Percentiles rank a stretch among this genome's conserved stretches.
Conservation (phyloP, 148 eudicot species). For the Chenopodium album region DNA sequence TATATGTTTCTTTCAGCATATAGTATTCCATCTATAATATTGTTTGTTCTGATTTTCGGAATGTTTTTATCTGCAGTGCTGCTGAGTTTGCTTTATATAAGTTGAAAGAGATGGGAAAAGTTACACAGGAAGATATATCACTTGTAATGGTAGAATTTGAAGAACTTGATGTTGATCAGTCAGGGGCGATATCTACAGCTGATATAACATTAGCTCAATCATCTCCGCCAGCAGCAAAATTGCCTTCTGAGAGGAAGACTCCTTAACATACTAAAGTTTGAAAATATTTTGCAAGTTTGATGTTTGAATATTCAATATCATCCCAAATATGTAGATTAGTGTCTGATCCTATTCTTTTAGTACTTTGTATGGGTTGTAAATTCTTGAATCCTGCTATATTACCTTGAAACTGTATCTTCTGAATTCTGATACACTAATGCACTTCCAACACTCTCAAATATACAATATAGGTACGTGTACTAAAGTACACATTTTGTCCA, state of each 20-base stretch:
- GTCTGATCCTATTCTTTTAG: neutral
- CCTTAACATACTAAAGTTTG: neutral
- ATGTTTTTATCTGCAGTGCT: constrained; percentile 38
- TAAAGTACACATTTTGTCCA: neutral
- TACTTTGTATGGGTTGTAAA: neutral
- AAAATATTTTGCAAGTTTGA: neutral
- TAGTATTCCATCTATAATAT: neutral
- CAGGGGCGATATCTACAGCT: constrained; percentile 58
- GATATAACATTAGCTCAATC: constrained; percentile 68
- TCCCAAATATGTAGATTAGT: neutral
- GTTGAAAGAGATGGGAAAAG: constrained; percentile 92
- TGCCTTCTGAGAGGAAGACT: neutral
- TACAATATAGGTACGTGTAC: neutral
- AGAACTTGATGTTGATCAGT: constrained; percentile 70
- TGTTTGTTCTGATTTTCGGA: neutral
- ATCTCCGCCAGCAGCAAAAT: neutral
- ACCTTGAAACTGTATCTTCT: neutral
- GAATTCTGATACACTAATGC: neutral
- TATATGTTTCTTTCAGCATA: no score
- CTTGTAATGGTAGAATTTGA: constrained; percentile 62
- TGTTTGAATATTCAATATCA: neutral
- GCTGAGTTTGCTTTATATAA: constrained; percentile 71
- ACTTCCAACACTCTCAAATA: neutral
- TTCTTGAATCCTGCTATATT: neutral
- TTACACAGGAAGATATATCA: constrained; percentile 55